These are phyloP conservation scores for Hylodesmum podocarpum DNA, from an alignment of 306 rosid genomes.

Conservation along the genomic window DNA sequence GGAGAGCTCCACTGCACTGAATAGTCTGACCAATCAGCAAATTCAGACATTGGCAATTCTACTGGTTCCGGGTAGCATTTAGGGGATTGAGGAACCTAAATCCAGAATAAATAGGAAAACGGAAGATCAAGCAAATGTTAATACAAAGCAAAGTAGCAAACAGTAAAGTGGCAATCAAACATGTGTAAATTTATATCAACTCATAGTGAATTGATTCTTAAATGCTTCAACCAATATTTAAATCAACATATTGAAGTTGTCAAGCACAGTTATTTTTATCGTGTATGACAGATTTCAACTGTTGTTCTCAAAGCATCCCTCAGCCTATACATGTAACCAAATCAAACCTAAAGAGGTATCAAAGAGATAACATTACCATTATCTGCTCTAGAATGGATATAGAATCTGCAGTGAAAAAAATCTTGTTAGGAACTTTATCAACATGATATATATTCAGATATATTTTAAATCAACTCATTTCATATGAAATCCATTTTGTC, in stretches of 20 bases:
- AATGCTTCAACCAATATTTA: conserved; percentile 1
- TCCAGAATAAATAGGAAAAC: not conserved
- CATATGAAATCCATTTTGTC: not conserved
- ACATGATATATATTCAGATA: not conserved
- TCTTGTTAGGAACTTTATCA: conserved; percentile 4
- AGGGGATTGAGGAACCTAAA: conserved; percentile 35
- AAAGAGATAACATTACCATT: conserved; percentile 22
- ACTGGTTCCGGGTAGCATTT: conserved; percentile 41
- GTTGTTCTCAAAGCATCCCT: not conserved
- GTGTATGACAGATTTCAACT: not conserved
- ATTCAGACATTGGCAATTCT: conserved; percentile 31
- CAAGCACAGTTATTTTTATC: not conserved
- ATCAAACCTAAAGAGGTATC: not conserved
- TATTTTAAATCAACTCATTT: not conserved
- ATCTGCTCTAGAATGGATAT: conserved; percentile 16
- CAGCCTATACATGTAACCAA: not conserved
- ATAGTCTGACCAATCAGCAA: conserved; percentile 37
- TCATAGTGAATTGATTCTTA: not conserved
- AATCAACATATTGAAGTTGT: not conserved
- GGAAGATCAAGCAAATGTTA: not conserved
- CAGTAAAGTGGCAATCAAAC: not conserved
- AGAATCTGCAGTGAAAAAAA: conserved; percentile 35
- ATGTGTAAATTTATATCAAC: not conserved
- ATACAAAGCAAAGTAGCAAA: not conserved
- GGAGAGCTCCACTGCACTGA: conserved; percentile 34